These are phyloP conservation scores for Myxozyma vanderwaltii DNA, from an alignment of 805 yeast species.

Conservation along the genomic window DNA sequence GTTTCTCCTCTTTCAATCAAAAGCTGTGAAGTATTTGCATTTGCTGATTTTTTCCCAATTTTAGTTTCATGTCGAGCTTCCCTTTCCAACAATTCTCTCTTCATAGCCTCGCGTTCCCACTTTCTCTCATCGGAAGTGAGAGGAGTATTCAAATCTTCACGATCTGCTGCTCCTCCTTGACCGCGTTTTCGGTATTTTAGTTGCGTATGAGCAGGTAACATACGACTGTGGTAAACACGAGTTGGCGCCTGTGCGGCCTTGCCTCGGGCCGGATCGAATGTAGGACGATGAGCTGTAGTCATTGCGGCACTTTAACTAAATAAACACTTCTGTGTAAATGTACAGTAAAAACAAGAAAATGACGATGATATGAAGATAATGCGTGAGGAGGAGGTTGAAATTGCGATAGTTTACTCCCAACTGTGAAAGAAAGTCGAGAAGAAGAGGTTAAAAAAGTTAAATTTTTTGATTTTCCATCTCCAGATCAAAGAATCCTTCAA, in stretches of 20 bases:
- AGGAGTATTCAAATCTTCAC: constrained; percentile 17
- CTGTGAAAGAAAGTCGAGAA: too few relatives aligned
- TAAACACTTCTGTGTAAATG: too few relatives aligned
- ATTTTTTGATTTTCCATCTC: too few relatives aligned
- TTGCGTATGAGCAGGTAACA: constrained; percentile 57
- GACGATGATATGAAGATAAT: too few relatives aligned
- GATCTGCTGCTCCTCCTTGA: constrained; percentile 42
- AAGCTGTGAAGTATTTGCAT: constrained; percentile 7
- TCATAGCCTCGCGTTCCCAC: constrained; percentile 35
- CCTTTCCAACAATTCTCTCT: constrained; percentile 35
- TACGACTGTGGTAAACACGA: constrained; percentile 54
- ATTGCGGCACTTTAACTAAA: constrained; percentile 42
- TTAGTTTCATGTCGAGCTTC: constrained; percentile 34
- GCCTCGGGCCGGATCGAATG: constrained; percentile 65
- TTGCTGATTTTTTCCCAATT: constrained; percentile 12
- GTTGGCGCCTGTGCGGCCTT: constrained; percentile 50
- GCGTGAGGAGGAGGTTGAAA: background rate
- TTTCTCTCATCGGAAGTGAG: constrained; percentile 21
- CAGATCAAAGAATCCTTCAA: too few relatives aligned
- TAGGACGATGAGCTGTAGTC: constrained; percentile 74
- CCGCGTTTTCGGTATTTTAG: constrained; percentile 51
- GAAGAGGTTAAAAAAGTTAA: too few relatives aligned
- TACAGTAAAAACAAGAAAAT: too few relatives aligned
- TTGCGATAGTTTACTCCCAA: too few relatives aligned
- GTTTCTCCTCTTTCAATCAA: constrained; percentile 12